Percentiles rank a stretch among this genome's conserved stretches.
Conservation (phyloP, 2,329 filamentous ascomycete species). For the Hypocreales sp. region DNA sequence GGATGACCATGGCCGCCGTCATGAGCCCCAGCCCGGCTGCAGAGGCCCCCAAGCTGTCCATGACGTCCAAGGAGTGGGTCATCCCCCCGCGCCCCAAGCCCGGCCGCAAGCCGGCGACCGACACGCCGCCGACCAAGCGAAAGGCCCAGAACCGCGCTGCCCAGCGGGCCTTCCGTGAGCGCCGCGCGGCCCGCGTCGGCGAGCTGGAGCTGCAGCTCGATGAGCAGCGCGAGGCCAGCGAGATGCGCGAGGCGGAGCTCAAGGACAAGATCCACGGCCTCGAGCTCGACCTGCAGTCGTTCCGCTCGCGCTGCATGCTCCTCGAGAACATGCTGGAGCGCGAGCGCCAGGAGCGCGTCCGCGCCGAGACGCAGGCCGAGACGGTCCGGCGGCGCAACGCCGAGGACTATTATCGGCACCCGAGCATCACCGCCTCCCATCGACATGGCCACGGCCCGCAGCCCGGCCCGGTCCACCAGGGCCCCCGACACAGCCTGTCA, state of each 20-base stretch:
- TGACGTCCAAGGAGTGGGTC: slow-evolving; percentile 76
- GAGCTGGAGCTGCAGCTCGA: slow-evolving; percentile 56
- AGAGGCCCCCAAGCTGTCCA: slow-evolving; percentile 33
- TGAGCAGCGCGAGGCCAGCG: slow-evolving; percentile 39
- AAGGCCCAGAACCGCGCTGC: slow-evolving; percentile 91
- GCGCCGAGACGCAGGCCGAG: slow-evolving; percentile 24
- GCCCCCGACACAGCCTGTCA: slow-evolving; percentile 12
- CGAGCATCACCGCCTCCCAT: slow-evolving; percentile 11
- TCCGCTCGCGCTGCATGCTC: slow-evolving; percentile 43
- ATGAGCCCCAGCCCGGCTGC: slow-evolving; percentile 23
- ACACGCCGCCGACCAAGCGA: slow-evolving; percentile 82
- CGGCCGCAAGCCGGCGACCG: slow-evolving; percentile 83
- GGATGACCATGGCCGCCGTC: slow-evolving; percentile 31
- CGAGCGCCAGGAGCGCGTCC: slow-evolving; percentile 33
- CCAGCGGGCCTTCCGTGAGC: slow-evolving; percentile 78
- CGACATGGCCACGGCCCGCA: slow-evolving; percentile 12
- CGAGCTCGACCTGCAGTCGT: slow-evolving; percentile 51
- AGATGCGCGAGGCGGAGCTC: slow-evolving; percentile 40
- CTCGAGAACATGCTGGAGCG: slow-evolving; percentile 49
- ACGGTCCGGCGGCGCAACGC: slow-evolving; percentile 15
- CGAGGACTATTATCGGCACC: slow-evolving; percentile 12
- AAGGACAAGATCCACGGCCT: slow-evolving; percentile 41
- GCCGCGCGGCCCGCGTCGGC: slow-evolving; percentile 69
- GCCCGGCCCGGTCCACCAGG: slow-evolving; percentile 11
- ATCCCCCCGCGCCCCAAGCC: slow-evolving; percentile 76